These are phyloP conservation scores for Aspergillaceae sp. DNA, from an alignment of 2,329 filamentous ascomycete species.

Conservation along the genomic window DNA sequence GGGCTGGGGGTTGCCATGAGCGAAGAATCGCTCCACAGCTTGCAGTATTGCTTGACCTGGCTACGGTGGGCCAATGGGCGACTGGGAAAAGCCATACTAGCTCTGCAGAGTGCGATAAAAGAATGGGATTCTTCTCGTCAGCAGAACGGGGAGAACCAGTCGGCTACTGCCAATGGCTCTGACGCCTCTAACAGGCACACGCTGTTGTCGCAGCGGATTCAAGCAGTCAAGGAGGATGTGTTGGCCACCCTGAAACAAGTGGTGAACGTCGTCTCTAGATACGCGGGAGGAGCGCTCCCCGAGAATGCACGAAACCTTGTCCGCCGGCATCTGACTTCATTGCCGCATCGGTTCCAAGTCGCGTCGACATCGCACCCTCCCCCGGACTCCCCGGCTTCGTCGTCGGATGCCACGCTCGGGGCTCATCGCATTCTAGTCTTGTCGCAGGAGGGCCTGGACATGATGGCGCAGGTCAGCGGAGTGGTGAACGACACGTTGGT, in stretches of 20 bases:
- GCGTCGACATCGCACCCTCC: conserved; percentile 48
- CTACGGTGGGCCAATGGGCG: conserved; percentile 74
- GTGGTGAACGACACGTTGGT: conserved; percentile 83
- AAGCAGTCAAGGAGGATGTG: conserved; percentile 59
- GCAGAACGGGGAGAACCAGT: conserved; percentile 15
- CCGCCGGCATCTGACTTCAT: conserved; percentile 69
- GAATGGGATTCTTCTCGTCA: conserved; percentile 59
- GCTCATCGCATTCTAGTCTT: conserved; percentile 76
- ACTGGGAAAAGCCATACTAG: conserved; percentile 64
- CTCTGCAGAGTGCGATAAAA: conserved; percentile 65
- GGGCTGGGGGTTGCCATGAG: conserved; percentile 87
- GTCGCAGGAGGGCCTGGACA: conserved; percentile 83
- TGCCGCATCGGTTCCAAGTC: conserved; percentile 73
- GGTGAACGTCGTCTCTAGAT: conserved; percentile 76
- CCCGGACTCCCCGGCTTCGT: conserved; percentile 23
- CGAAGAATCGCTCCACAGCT: conserved; percentile 71
- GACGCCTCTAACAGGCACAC: conserved; percentile 9
- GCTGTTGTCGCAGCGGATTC: conserved; percentile 48
- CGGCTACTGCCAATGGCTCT: neutral
- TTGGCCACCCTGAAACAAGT: conserved; percentile 72
- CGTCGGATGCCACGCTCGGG: conserved; percentile 42
- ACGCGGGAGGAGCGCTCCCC: conserved; percentile 82
- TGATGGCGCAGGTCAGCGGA: conserved; percentile 83
- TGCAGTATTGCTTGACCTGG: conserved; percentile 77
- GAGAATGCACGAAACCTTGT: conserved; percentile 81